A percentile compares a stretch with the other conserved stretches of the same genome.
These are phyloP conservation scores for Endogone sp. DNA, from an alignment of 192 early-diverging fungal species.

Conservation along the genomic window DNA sequence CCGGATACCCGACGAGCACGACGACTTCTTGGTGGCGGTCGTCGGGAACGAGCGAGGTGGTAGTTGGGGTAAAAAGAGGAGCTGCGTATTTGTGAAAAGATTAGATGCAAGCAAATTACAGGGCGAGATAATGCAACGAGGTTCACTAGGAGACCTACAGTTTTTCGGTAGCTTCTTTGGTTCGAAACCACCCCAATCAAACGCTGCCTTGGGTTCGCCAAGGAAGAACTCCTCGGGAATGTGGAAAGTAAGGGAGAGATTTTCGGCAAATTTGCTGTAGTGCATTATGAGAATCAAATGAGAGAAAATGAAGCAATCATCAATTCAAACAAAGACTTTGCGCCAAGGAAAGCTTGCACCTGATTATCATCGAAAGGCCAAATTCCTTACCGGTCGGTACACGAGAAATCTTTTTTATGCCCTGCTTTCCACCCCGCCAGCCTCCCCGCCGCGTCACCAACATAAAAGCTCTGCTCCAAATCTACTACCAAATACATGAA, in stretches of 20 bases:
- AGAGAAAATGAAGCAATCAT: no score
- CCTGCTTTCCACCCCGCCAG: slow-evolving; percentile 55
- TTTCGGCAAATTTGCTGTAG: slow-evolving; percentile 74
- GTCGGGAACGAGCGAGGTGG: slow-evolving; percentile 20
- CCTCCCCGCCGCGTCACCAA: slow-evolving; percentile 94
- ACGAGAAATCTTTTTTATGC: slow-evolving; percentile 69
- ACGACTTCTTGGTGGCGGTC: slow-evolving; percentile 51
- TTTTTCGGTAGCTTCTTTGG: slow-evolving; percentile 32
- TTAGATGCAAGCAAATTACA: slow-evolving; percentile 2
- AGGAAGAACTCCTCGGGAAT: slow-evolving; percentile 83
- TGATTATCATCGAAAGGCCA: no score
- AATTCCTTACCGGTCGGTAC: slow-evolving; percentile 59
- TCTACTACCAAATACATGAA: slow-evolving; percentile 43
- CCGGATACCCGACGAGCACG: slow-evolving; percentile 79
- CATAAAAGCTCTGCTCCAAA: slow-evolving; percentile 63
- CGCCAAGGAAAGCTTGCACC: no score
- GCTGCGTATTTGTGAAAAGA: no score
- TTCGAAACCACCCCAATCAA: slow-evolving; percentile 47
- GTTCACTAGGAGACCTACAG: slow-evolving; percentile 21
- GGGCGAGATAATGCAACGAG: slow-evolving; percentile 23
- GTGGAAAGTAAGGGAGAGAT: slow-evolving; percentile 66
- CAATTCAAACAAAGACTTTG: no score
- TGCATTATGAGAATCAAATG: neutral
- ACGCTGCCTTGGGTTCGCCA: slow-evolving; percentile 33
- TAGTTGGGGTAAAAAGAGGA: slow-evolving; percentile 30